Conservation (phyloP, 1,284 basidiomycete genomes). For the Leccinum idahoense region DNA sequence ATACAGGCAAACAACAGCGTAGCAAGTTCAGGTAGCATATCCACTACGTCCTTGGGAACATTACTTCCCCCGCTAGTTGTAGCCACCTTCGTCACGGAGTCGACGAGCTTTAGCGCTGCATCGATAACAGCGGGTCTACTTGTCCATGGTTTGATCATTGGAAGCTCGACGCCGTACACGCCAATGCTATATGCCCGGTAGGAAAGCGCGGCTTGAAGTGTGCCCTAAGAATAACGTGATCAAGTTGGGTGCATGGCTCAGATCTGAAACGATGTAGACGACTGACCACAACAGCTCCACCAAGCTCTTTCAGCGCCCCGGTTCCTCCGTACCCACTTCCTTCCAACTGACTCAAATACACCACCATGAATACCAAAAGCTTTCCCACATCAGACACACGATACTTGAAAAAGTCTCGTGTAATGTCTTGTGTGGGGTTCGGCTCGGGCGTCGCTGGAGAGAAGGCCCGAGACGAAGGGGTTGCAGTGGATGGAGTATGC, state of each 20-base stretch:
- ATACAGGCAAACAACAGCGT: conserved; percentile 66
- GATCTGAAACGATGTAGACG: neutral
- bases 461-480: conserved; percentile 10
- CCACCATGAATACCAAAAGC: conserved; percentile 50
- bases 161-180: conserved; percentile 74
- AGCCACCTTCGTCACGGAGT: conserved; percentile 49
- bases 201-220: conserved; percentile 66
- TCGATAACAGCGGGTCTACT: conserved; percentile 66
- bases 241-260: neutral
- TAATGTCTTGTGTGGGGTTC: conserved; percentile 57
- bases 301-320: conserved; percentile 29
- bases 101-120: conserved; percentile 69
- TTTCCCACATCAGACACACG: conserved; percentile 58
- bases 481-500: conserved; percentile 47
- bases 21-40: conserved; percentile 63
- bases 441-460: conserved; percentile 13
- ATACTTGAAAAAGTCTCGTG: conserved; percentile 82
- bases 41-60: conserved; percentile 46
- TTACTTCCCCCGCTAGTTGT: conserved; percentile 18
- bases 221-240: conserved; percentile 42
- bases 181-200: conserved; percentile 69
- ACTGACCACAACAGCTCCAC: conserved; percentile 59
- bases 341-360: conserved; percentile 29
- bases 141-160: conserved; percentile 82
- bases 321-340: conserved; percentile 20